Evolutionary conservation across 257 asterid species (phyloP), one percentile per base, ranked within the genome.

Genomic region (Asclepias syriaca): DNA sequence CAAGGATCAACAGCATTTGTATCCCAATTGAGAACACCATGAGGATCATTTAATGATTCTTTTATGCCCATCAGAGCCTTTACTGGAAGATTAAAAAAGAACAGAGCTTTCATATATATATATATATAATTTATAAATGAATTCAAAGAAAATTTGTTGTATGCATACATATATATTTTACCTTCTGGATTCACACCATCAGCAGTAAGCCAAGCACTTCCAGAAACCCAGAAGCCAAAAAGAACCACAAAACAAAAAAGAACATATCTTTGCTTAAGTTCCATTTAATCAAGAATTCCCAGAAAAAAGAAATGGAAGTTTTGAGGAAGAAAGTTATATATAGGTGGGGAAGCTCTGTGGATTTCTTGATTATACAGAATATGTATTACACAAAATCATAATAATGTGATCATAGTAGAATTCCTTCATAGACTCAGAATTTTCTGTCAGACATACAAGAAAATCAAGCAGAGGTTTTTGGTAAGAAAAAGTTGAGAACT

Each of bases 141-240:
- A 40, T 6, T 39, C 3, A 29, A 22, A 24, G 5, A 51, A 51
- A 51, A 14, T 16, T 6, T 18, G 54, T 27, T 43, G 48, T 43
- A 43, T 9, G 0, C 3, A 3, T 34, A 3, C 3, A 34, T 34
- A 34, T 34, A 7, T 43, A 8, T 43, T 7, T 43, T 43, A 91
- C 99, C 99, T 94, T 94, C 99, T 67, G 65, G 87, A 85, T 94
- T 94, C 84, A 94, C 84, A 60, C 99, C 99, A 82, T 85, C 83
- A 66, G 95, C 90, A 46, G 99, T 81, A 65, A 94, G 96, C 87
- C 84, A 29, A 82, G 93, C 86, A 71, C 59, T 73, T 60, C 88
- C 76, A 72, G 29, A 88, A 79, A 81, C 74, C 81, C 81, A 85
- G 78, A 80, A 84, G 81, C 81, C 58, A 73, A 79, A 74, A 1